Evolutionary conservation across 768 basidiomycete genomes (phyloP), one percentile per base, ranked within the genome.

Genomic region (Crassisporium funariophilum): DNA sequence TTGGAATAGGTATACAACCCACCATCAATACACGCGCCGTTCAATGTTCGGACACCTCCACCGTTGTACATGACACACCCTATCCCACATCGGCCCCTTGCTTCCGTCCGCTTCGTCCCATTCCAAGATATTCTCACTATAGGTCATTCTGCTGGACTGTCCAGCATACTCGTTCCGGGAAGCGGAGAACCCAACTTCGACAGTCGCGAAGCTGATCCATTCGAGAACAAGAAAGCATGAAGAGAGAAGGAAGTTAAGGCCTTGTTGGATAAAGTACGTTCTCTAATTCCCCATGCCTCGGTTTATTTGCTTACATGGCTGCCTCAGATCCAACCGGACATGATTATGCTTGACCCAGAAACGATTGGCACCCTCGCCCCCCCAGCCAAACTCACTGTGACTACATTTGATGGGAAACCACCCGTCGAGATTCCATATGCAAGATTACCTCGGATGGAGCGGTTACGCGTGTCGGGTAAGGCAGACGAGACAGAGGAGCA

Each of bases 121-220:
- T 95, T 86, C 72, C 86, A 89, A 57, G 93, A 95, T 66, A 71
- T 90, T 21, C 78, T 95, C 16, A 85, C 84, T 0, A 71, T 95
- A 35, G 88, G 91, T 1, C 93, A 95, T 62, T 61, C 76, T 4
- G 74, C 73, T 0, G 95, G 95, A 1, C 71, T 98, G 13, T 90
- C 90, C 4, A 88, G 81, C 33, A 78, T 98, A 41, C 75, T 98
- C 44, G 86, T 98, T 0, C 97, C 97, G 0, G 95, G 95, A 20
- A 72, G 85, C 7, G 97, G 95, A 24, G 95, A 98, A 65, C 83
- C 95, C 36, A 94, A 97, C 74, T 95, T 94, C 63, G 97, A 99
- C 60, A 89, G 87, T 47, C 65, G 77, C 11, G 97, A 98, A 65
- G 91, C 92, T 0, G 95, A 99, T 79, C 93, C 95, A 2, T 98